Conservation (phyloP, 169 alveolate genomes). For the Cryptosporidium muris region DNA sequence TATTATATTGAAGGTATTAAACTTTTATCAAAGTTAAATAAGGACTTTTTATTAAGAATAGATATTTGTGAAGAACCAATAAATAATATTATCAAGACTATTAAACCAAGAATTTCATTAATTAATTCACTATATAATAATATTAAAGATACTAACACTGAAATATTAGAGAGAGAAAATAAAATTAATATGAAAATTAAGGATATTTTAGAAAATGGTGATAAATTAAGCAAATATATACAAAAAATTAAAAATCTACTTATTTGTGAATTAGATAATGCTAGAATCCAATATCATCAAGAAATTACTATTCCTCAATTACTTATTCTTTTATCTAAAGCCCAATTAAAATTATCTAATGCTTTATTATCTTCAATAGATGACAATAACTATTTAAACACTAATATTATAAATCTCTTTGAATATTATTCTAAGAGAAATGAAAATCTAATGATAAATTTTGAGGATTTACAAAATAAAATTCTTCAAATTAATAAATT, state of each 20-base stretch:
- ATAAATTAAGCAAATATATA: background rate
- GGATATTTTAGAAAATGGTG: slow-evolving; percentile 7
- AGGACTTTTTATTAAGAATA: background rate
- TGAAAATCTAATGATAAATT: slow-evolving; percentile 10
- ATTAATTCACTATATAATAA: slow-evolving; percentile 10
- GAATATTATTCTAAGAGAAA: slow-evolving; percentile 13
- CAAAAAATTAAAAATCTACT: slow-evolving; percentile 3
- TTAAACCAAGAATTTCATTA: slow-evolving; percentile 10
- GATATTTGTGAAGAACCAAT: slow-evolving; percentile 2
- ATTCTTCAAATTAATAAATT: slow-evolving; percentile 36
- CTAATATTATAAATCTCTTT: background rate
- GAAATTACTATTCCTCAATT: slow-evolving; percentile 52
- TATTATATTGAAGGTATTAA: slow-evolving; percentile 7
- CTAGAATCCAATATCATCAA: slow-evolving; percentile 40
- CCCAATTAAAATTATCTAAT: slow-evolving; percentile 12
- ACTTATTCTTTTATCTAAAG: slow-evolving; percentile 39
- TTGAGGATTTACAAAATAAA: slow-evolving; percentile 17
- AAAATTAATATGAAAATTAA: slow-evolving; percentile 11
- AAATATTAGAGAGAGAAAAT: slow-evolving; percentile 8
- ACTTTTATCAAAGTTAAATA: slow-evolving; percentile 18
- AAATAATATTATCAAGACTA: background rate
- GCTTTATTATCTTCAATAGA: background rate
- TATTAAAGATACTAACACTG: background rate
- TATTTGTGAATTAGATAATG: slow-evolving; percentile 18
- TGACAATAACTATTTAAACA: background rate